phyloP scores from a whole-genome alignment of 306 rosid genomes.

The Calophaca sinica region DNA sequence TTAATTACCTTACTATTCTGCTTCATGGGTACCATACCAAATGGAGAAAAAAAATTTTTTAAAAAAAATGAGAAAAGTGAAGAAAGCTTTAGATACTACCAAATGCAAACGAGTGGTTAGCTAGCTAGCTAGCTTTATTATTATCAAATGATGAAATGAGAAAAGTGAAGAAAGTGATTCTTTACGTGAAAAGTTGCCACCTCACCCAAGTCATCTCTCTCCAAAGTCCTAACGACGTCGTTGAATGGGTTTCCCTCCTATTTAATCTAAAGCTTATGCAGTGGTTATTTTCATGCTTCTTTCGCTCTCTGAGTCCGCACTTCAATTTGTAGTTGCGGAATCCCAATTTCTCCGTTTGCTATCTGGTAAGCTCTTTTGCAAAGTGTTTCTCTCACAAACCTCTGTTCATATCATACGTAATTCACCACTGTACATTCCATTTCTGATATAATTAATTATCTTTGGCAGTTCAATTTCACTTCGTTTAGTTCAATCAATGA shows the following conservation, averaged over 20 bases:
- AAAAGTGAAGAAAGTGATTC: neutral
- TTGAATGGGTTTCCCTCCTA: neutral
- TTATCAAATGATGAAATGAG: too few relatives aligned
- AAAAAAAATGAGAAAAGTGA: neutral
- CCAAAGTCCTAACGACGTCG: constrained; percentile 10
- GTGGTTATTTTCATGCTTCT: neutral
- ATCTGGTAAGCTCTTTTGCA: neutral
- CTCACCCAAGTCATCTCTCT: constrained; percentile 29
- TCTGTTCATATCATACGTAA: neutral
- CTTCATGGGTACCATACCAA: neutral
- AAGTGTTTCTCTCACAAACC: too few relatives aligned
- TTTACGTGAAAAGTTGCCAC: constrained; percentile 14
- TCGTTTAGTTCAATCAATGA: neutral
- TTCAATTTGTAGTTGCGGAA: neutral
- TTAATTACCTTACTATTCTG: neutral
- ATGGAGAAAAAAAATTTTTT: neutral
- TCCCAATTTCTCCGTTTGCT: neutral
- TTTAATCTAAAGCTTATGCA: constrained; percentile 18
- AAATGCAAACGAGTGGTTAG: too few relatives aligned
- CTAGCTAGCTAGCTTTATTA: too few relatives aligned
- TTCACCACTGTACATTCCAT: neutral
- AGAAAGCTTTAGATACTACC: too few relatives aligned
- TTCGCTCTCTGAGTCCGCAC: too few relatives aligned
- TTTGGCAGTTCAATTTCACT: constrained; percentile 4
- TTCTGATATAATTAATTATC: neutral